Evolutionary conservation across 2,329 filamentous ascomycete species (phyloP), one percentile per base, ranked within the genome.

Genomic region (Penicillium janthinellum): DNA sequence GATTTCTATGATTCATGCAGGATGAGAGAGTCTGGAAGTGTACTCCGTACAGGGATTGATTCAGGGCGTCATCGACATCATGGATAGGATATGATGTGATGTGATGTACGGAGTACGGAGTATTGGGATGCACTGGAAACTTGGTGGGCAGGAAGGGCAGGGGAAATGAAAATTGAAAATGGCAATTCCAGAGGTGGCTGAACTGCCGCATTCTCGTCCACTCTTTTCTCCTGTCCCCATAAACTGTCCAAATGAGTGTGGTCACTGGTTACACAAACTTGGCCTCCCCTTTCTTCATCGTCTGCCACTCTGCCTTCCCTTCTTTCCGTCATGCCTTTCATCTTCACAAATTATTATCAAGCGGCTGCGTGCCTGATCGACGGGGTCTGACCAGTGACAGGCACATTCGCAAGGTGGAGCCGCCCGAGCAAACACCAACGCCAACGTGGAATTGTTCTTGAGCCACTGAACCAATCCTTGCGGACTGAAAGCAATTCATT

Each of bases 321-420:
- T 12, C 22, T 45, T 22, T 39, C 28, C 35, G n/a, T 14, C 49
- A 17, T 22, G 5, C 7, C 14, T 35, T 35, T 5, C 17, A 20
- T 11, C 6, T 25, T 39, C 14, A 15, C n/a, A 15, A 14, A 17
- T 25, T 47, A 45, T 47, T 12, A 17, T 44, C 28, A 52, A 52
- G 28, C 44, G 39, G 49, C 45, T 35, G 17, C 54, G 57, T 64
- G 42, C 54, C 64, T 68, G 64, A 68, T 68, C 66, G 63, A 66
- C 66, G 54, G 56, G 37, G 42, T 59, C 62, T 66, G 64, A 67
- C 25, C 22, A 22, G 22, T 22, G 22, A 22, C 64, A 61, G 57
- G 45, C 38, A 39, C 52, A 56, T 50, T 7, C 38, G 15, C 28
- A 49, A 48, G 50, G 62, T 65, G 65, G 62, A 39, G 44, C 39